Conservation (phyloP, 2,329 filamentous ascomycete species). For the Gyromitra esculenta region DNA sequence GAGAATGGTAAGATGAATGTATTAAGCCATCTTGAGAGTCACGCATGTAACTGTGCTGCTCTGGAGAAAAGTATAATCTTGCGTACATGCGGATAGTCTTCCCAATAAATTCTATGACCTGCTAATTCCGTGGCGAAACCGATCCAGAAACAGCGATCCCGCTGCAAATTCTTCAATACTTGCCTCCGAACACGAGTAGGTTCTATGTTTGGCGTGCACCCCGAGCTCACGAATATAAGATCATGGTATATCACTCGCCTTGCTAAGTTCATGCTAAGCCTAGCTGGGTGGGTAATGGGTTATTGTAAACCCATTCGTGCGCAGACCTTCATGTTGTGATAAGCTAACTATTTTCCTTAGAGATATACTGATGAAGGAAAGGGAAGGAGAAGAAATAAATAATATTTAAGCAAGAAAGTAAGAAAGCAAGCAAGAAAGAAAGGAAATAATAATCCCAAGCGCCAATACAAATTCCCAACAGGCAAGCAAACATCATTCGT, state of each 20-base stretch:
- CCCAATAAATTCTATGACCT: too few species aligned
- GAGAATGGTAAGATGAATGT: too few species aligned
- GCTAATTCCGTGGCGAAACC: too few species aligned
- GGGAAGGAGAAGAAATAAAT: background rate
- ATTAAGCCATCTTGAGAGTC: too few species aligned
- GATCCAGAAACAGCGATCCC: too few species aligned
- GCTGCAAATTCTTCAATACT: background rate
- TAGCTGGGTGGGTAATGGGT: background rate
- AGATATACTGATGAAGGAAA: background rate
- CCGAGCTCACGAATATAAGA: background rate
- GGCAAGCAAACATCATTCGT: background rate
- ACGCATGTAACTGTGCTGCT: too few species aligned
- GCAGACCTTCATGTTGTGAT: background rate
- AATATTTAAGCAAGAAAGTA: conserved; percentile 9
- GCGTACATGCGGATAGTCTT: too few species aligned
- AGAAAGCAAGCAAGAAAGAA: background rate
- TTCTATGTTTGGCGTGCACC: background rate
- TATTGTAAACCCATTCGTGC: background rate
- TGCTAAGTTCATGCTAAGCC: background rate
- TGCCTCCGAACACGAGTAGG: background rate
- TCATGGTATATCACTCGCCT: background rate
- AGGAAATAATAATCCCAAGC: conserved; percentile 13
- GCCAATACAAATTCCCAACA: conserved; percentile 23
- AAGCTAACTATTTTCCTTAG: background rate
- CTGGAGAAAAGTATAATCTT: too few species aligned